Percentiles rank a stretch among this genome's conserved stretches.
These are phyloP conservation scores for Venturia asperata DNA, from an alignment of 2,329 filamentous ascomycete genomes.

Conservation along the genomic window DNA sequence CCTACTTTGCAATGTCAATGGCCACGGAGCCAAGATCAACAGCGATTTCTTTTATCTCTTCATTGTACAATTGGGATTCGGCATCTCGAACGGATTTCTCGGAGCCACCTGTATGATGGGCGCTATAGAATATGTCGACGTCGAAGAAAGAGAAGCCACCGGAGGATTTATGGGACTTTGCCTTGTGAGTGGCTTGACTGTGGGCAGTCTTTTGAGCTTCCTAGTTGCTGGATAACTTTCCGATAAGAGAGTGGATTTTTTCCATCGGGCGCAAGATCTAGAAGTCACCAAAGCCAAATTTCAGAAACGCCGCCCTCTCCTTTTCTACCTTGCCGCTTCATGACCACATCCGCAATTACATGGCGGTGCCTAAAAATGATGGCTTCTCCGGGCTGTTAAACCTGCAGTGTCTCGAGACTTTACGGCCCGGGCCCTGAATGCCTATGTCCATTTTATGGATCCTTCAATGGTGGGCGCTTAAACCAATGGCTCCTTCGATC, in stretches of 20 bases:
- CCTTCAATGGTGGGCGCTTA: too few relatives aligned
- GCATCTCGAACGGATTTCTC: slow-evolving; percentile 79
- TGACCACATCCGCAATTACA: too few relatives aligned
- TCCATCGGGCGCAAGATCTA: too few relatives aligned
- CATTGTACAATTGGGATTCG: slow-evolving; percentile 76
- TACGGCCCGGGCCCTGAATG: too few relatives aligned
- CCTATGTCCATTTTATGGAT: too few relatives aligned
- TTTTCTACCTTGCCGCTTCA: too few relatives aligned
- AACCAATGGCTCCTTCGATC: too few relatives aligned
- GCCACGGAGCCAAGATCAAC: slow-evolving; percentile 60
- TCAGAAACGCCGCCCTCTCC: too few relatives aligned
- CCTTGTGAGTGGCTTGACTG: slow-evolving; percentile 74
- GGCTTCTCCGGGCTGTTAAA: too few relatives aligned
- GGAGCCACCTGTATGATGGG: slow-evolving; percentile 89
- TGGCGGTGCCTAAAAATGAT: too few relatives aligned
- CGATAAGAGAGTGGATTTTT: not conserved
- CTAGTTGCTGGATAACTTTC: slow-evolving; percentile 33
- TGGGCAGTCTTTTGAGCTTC: slow-evolving; percentile 88
- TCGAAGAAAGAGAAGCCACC: slow-evolving; percentile 76
- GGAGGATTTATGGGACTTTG: slow-evolving; percentile 92
- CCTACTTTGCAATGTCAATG: slow-evolving; percentile 78
- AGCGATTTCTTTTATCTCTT: slow-evolving; percentile 87
- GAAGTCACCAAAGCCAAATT: too few relatives aligned
- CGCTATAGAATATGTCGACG: slow-evolving; percentile 70
- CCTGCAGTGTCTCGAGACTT: too few relatives aligned